Conservation (phyloP, 2,329 filamentous ascomycete genomes). For the Ascocoryne sarcoides region DNA sequence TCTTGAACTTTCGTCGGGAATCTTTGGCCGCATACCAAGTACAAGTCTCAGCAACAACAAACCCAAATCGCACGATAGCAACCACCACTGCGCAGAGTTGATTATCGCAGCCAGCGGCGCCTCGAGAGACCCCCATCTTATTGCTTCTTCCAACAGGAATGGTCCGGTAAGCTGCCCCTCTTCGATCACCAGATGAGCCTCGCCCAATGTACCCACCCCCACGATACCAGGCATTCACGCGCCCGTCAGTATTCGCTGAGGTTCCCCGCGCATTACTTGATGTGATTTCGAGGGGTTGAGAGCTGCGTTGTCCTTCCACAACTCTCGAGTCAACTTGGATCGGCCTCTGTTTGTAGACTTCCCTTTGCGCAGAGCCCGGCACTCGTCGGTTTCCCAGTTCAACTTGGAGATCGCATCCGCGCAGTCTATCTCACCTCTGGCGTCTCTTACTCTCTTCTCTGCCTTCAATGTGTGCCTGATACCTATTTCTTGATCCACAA, state of each 20-base stretch:
- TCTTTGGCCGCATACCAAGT: too few species aligned
- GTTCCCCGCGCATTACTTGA: constrained; percentile 2
- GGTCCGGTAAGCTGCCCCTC: constrained; percentile 26
- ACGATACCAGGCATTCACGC: constrained; percentile 14
- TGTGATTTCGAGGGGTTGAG: not conserved
- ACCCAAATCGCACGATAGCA: constrained; percentile 16
- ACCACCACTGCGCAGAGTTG: constrained; percentile 10
- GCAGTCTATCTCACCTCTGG: too few species aligned
- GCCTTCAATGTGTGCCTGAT: not conserved
- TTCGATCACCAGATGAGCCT: constrained; percentile 13
- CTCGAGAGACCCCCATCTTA: constrained; percentile 1
- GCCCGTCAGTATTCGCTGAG: constrained; percentile 8
- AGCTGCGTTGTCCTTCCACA: not conserved
- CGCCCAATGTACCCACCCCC: constrained; percentile 12
- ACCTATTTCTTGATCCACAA: not conserved
- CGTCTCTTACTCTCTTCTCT: not conserved
- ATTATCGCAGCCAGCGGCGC: constrained; percentile 1
- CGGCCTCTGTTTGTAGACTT: constrained; percentile 5
- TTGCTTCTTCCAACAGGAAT: constrained; percentile 21
- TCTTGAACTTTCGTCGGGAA: too few species aligned
- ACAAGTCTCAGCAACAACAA: not conserved
- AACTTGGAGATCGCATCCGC: too few species aligned
- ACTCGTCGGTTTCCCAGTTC: too few species aligned
- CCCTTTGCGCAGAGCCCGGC: constrained; percentile 8
- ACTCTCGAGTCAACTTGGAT: constrained; percentile 7